Evolutionary conservation across 208 protist species (phyloP).

Genomic region (Crithidia bombi): DNA sequence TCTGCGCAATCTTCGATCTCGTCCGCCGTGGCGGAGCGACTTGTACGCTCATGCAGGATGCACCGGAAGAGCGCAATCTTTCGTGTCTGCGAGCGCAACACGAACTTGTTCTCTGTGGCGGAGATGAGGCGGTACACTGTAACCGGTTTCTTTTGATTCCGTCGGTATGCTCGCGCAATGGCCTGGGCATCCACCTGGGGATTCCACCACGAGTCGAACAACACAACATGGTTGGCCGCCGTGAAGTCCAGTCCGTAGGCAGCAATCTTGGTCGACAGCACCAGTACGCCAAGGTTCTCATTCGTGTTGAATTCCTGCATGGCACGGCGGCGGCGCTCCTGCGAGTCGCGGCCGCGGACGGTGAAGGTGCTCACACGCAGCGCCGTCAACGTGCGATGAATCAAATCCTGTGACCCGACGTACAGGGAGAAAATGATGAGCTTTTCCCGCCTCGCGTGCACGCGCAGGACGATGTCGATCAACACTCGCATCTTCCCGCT

Average conservation of each 20-base stretch:
- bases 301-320: constrained; percentile 71
- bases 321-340: constrained; percentile 52
- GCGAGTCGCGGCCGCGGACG: constrained; percentile 72
- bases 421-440: constrained; percentile 91
- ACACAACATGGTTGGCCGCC: constrained; percentile 98
- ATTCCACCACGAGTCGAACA: constrained; percentile 99
- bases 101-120: constrained; percentile 47
- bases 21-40: constrained; percentile 40
- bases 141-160: constrained; percentile 97
- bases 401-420: constrained; percentile 79
- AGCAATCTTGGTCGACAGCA: constrained; percentile 97
- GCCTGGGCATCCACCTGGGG: constrained; percentile 98
- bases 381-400: constrained; percentile 65
- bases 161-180: constrained; percentile 96
- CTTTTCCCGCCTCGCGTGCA: constrained; percentile 62
- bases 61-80: constrained; percentile 83
- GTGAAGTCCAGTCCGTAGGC: constrained; percentile 98
- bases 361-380: constrained; percentile 58
- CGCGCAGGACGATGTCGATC: constrained; percentile 58
- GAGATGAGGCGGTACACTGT: constrained; percentile 96
- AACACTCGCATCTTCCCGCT: constrained; percentile 85
- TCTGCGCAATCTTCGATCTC: constrained; percentile 69
- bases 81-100: constrained; percentile 69
- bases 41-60: constrained; percentile 76
- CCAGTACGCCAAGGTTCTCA: constrained; percentile 62